Conservation (phyloP, 495 filamentous ascomycete species). For the Aspergillus steynii region DNA sequence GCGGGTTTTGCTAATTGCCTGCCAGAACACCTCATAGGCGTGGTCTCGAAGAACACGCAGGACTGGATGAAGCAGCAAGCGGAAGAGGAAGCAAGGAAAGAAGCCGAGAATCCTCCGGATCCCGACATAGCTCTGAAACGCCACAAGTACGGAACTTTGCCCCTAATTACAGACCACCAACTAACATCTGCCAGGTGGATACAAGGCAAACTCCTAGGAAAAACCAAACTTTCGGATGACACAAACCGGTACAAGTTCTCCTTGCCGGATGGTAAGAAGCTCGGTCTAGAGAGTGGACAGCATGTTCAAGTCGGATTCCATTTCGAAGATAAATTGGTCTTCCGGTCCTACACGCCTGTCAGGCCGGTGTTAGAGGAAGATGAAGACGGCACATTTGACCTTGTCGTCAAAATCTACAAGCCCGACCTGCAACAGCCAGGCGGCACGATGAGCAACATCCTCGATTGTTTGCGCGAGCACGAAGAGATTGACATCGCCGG, state of each 20-base stretch:
- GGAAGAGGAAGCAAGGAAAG: conserved; percentile 23
- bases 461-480: conserved; percentile 36
- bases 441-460: conserved; percentile 42
- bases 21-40: conserved; percentile 35
- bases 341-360: conserved; percentile 44
- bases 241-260: conserved; percentile 40
- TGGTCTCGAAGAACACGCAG: conserved; percentile 36
- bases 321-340: conserved; percentile 38
- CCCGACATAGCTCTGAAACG: conserved; percentile 20
- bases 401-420: conserved; percentile 44
- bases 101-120: conserved; percentile 7
- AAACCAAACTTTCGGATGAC: conserved; percentile 30
- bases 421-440: conserved; percentile 28
- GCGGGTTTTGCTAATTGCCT: not conserved
- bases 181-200: conserved; percentile 15
- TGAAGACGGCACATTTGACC: conserved; percentile 40
- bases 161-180: not conserved
- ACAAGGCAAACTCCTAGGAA: conserved; percentile 10
- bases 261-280: conserved; percentile 32
- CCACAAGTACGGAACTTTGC: conserved; percentile 13
- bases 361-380: conserved; percentile 34
- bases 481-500: conserved; percentile 45
- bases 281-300: conserved; percentile 46
- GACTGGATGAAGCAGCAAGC: conserved; percentile 34
- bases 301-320: conserved; percentile 42